Base-by-base conservation (phyloP, 176 grass and related monocot species). In the Miscanthus lutarioriparius region DNA sequence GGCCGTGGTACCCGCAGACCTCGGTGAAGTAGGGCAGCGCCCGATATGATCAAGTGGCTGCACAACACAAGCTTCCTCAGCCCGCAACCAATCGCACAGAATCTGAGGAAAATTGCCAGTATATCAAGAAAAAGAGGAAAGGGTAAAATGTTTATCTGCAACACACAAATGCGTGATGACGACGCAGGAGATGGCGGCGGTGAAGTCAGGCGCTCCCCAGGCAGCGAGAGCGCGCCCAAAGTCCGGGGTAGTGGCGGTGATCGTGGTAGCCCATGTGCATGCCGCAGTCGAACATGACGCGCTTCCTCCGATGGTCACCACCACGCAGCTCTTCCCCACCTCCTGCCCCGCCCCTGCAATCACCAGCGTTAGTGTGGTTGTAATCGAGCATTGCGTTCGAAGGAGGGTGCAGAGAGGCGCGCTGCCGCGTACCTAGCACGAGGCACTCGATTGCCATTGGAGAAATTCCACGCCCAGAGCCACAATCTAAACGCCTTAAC, bases 11-110 rank as follows among this genome's bases (percentile, higher is more conserved):
- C 1, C 96, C 91, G 59, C 96, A 95, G 54, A 98, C 89, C 79
- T 98, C 96, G 0, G 91, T 92, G 67, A 98, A 98, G 69, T 95
- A 98, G 0, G 96, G 96, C 27, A 98, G 89, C 11, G 93, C 93
- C 96, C 96, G 20, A 98, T 87, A 90, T 95, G 96, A 87, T 98
- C 87, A 95, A 72, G 87, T 98, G 96, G 80, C 96, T 98, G 86
- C 79, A 87, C 83, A 25, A 20, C 8, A 7, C 22, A 77, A 78
- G 44, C 10, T 75, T 59, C 67, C 59, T 58, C 62, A 83, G 20
- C 79, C 16, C 36, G 5, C 3, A 15, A 62, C 25, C 10, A 66
- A 45, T 61, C 11, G n/a, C 8, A 36, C 20, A 2, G 7, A 8
- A 81, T 61, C 17, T 64, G 40, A 35, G 80, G 28, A 27, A 56